Percentiles rank a stretch among this genome's conserved stretches.
Conservation (phyloP, 805 yeast genomes). For the Cyberlindnera euphorbiae region DNA sequence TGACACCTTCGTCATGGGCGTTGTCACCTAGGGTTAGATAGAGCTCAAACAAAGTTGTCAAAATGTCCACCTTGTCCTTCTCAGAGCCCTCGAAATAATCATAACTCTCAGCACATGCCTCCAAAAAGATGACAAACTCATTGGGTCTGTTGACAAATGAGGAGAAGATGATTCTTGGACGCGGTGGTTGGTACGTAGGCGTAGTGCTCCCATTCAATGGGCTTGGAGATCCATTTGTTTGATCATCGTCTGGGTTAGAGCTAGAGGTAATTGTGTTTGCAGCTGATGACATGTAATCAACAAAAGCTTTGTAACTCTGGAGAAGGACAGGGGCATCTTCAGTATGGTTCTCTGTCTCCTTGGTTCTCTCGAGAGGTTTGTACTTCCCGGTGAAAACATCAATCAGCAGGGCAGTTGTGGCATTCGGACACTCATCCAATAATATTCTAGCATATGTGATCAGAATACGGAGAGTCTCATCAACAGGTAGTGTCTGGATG, state of each 20-base stretch:
- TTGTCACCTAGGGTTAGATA: constrained; percentile 57
- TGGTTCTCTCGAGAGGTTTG: constrained; percentile 42
- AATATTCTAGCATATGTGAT: constrained; percentile 61
- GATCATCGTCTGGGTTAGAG: constrained; percentile 13
- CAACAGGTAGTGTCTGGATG: constrained; percentile 63
- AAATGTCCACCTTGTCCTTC: constrained; percentile 66
- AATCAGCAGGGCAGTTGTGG: constrained; percentile 76
- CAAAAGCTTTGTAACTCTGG: constrained; percentile 54
- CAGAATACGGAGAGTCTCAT: constrained; percentile 70
- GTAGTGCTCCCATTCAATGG: constrained; percentile 2
- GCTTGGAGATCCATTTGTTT: constrained; percentile 6
- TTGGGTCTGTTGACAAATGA: constrained; percentile 81
- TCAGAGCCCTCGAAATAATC: constrained; percentile 65
- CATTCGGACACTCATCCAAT: constrained; percentile 66
- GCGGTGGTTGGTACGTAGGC: constrained; percentile 87
- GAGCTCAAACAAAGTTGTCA: constrained; percentile 77
- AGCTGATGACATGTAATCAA: constrained; percentile 44
- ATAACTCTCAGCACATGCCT: constrained; percentile 81
- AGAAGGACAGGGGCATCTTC: constrained; percentile 27
- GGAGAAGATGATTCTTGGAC: constrained; percentile 80
- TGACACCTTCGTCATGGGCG: constrained; percentile 32
- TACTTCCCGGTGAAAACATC: constrained; percentile 87
- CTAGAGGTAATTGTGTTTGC: constrained; percentile 20
- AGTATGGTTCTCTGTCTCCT: constrained; percentile 13
- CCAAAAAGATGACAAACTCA: constrained; percentile 87